Base-by-base conservation (phyloP, 306 rosid genomes). In the Lupinus albus region DNA sequence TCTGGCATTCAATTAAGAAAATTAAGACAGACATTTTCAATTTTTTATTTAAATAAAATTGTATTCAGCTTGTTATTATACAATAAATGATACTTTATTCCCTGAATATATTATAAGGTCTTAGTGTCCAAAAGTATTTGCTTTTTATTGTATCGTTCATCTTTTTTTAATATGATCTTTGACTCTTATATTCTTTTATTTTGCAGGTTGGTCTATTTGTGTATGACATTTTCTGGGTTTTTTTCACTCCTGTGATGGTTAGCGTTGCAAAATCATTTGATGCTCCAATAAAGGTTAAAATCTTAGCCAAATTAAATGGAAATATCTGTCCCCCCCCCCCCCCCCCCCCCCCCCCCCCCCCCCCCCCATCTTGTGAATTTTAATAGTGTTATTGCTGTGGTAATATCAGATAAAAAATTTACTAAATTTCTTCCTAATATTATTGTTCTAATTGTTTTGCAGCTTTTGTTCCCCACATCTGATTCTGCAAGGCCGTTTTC, bases 221-320 rank as follows among this genome's bases (percentile, higher is more conserved):
- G 7, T 94, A 94, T 51, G 97, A 94, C 78, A 91, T 94, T 63
- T 94, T 94, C 95, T 94, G 99, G 99, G 99, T 94, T 73, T 94
- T 94, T 92, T 94, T 94, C 83, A 94, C 97, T 47, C 99, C 99
- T 6, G 99, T 94, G 74, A 94, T 94, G 99, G 99, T 94, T 61
- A 94, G 99, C 74, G 99, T 94, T 61, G 99, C 99, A 32, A 94
- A 94, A 87, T 94, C 97, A 62, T 94, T 94, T 66, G 99, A 94
- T 66, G 99, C 99, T 63, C 99, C 99, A 9, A 94, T 94, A 75
- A 94, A 94, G 99, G 99, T 94, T 67, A 25, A 87, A 45, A 39
- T 38, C 56, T 70, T 64, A 55, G 5, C 80, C 72, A 1, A 64
- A 39, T 69, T 64, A 41, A 56, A 71, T 52, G 20, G 68, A 63